Conservation (phyloP, 768 basidiomycete species). For the Leucosporidium yakuticum region DNA sequence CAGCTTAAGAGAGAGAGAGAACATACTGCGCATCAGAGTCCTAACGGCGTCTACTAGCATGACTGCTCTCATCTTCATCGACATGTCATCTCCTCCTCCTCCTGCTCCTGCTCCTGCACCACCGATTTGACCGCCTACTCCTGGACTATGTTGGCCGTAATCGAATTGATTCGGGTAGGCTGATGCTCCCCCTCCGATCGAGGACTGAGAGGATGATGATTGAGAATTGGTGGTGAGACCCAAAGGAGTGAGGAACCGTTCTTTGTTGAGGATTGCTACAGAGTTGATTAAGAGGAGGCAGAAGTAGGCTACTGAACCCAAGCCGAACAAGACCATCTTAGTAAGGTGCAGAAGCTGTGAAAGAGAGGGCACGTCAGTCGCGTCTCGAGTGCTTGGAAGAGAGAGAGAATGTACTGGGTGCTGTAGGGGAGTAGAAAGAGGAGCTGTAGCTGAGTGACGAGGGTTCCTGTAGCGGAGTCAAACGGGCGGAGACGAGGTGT, state of each 20-base stretch:
- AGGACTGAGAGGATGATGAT: conserved; percentile 5
- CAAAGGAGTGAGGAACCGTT: conserved; percentile 72
- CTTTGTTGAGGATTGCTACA: conserved; percentile 90
- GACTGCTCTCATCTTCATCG: conserved; percentile 62
- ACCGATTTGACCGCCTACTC: too few relatives aligned
- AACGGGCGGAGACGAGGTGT: too few relatives aligned
- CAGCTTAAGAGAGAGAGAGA: conserved; percentile 7
- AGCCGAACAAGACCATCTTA: too few relatives aligned
- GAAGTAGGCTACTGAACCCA: too few relatives aligned
- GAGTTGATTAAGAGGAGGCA: conserved; percentile 65
- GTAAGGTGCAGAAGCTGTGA: too few relatives aligned
- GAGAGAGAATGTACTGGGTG: too few relatives aligned
- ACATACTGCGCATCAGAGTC: conserved; percentile 95
- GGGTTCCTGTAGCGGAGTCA: too few relatives aligned
- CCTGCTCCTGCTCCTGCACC: background rate
- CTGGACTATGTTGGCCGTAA: conserved; percentile 9
- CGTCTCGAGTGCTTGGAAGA: too few relatives aligned
- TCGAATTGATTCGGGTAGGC: conserved; percentile 12
- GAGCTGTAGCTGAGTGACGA: too few relatives aligned
- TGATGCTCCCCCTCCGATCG: conserved; percentile 8
- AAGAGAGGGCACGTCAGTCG: too few relatives aligned
- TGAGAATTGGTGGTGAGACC: conserved; percentile 2
- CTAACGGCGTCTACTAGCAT: conserved; percentile 91
- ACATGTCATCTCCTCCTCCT: conserved; percentile 47
- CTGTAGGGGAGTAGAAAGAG: too few relatives aligned